Evolutionary conservation across 305 asterid species (phyloP).

Genomic region (Fraxinus albicans): DNA sequence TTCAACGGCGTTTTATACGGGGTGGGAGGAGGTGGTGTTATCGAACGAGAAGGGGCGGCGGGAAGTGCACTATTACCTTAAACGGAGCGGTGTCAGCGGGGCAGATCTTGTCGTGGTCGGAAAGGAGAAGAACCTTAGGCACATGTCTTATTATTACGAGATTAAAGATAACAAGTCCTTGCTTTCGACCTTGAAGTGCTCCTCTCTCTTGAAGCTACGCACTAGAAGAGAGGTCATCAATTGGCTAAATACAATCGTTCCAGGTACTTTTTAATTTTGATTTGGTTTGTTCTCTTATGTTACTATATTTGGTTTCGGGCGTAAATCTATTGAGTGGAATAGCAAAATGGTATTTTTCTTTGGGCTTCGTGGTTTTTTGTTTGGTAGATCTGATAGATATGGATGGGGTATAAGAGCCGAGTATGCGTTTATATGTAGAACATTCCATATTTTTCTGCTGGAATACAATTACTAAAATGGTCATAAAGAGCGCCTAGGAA

Average conservation of each 20-base stretch:
- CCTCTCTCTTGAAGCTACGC: conserved; percentile 52
- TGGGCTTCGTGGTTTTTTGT: background rate
- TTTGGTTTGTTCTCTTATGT: background rate
- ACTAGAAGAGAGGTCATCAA: conserved; percentile 68
- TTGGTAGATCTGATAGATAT: background rate
- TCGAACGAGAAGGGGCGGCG: conserved; percentile 60
- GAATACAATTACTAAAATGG: too few species aligned
- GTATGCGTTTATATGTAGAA: too few species aligned
- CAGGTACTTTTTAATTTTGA: conserved; percentile 40
- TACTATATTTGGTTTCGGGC: background rate
- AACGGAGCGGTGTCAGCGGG: conserved; percentile 45
- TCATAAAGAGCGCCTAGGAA: background rate
- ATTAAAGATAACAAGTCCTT: conserved; percentile 25
- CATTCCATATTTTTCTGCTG: too few species aligned
- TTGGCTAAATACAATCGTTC: conserved; percentile 59
- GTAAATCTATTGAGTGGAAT: background rate
- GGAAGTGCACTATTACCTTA: conserved; percentile 63
- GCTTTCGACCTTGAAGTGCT: conserved; percentile 30
- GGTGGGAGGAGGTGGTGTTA: conserved; percentile 61
- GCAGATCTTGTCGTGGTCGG: conserved; percentile 73
- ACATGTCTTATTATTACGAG: conserved; percentile 49
- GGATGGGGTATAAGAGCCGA: background rate
- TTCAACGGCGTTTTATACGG: conserved; percentile 41
- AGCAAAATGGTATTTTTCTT: background rate
- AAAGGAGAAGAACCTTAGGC: conserved; percentile 54